Conservation (phyloP, 805 yeast species). For the Wickerhamomyces sydowiorum region DNA sequence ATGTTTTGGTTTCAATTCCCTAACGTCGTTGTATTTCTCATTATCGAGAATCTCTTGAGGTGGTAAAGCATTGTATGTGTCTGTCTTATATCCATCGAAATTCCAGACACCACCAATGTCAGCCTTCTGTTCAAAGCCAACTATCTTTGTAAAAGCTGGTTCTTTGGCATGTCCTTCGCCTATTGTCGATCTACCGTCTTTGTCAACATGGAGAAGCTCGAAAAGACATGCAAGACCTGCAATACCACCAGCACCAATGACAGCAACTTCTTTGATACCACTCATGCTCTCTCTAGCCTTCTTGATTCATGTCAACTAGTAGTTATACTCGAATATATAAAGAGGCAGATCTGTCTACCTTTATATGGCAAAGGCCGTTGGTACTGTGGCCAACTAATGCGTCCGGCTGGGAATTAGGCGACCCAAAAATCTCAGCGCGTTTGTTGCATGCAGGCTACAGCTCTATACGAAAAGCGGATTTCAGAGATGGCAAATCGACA, state of each 20-base stretch:
- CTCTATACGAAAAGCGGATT: too few species aligned
- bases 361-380: too few species aligned
- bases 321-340: too few species aligned
- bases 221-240: slow-evolving; percentile 32
- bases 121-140: slow-evolving; percentile 38
- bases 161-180: slow-evolving; percentile 2
- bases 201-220: slow-evolving; percentile 26
- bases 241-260: slow-evolving; percentile 36
- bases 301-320: too few species aligned
- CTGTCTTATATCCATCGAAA: slow-evolving; percentile 16
- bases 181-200: slow-evolving; percentile 24
- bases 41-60: slow-evolving; percentile 28
- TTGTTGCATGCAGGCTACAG: too few species aligned
- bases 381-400: too few species aligned
- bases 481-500: too few species aligned
- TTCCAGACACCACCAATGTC: slow-evolving; percentile 44
- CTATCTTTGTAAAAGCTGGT: slow-evolving; percentile 27
- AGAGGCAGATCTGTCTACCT: too few species aligned
- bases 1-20: slow-evolving; percentile 20
- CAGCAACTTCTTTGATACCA: slow-evolving; percentile 26
- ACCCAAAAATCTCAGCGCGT: too few species aligned
- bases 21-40: slow-evolving; percentile 28
- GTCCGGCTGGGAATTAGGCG: too few species aligned
- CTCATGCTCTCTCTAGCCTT: neutral
- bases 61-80: slow-evolving; percentile 14